Base-by-base conservation (phyloP, 148 eudicot genomes). In the Camellia sinensis region DNA sequence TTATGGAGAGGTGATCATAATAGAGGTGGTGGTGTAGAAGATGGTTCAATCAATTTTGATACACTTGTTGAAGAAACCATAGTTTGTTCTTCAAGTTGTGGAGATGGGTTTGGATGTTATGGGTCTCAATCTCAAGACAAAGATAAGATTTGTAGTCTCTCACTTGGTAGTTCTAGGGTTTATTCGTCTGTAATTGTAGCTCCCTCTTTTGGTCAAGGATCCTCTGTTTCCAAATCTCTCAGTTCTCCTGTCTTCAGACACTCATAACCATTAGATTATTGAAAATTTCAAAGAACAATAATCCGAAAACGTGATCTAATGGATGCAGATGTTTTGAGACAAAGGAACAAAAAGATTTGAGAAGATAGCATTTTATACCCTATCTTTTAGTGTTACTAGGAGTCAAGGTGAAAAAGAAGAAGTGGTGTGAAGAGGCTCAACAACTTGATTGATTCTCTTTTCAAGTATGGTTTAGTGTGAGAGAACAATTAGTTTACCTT, bases 111-210 rank as follows among this genome's bases (percentile, higher is more conserved):
- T 53, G 70, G 56, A 52, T 7, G 21, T 43, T 43, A 37, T 9
- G 64, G 60, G 17, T 46, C 50, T 46, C 50, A 18, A 4, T 19
- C 43, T 44, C 29, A 65, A 29, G 29, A 29, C 9, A 29, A 19
- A 46, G 37, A 71, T 52, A 22, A 59, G 60, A 46, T 62, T 45
- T 76, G 21, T 21, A 63, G 41, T 8, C 48, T 44, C 2, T 80
- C 65, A 67, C 5, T 22, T 44, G 83, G 83, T 9, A 60, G 80
- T 60, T 57, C 79, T 46, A 81, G 59, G 73, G 80, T 81, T 56
- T 81, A 81, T 45, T 75, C 75, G 14, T 80, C 82, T 21, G 82
- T 80, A 3, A 64, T 67, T 75, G 83, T 81, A 41, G 83, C 83
- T 81, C 79, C 83, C 19, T 69, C 80, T 69, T 81, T 75, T 75